A percentile compares a stretch with the other conserved stretches of the same genome.
Evolutionary conservation across 2,329 filamentous ascomycete genomes (phyloP).

Genomic region (Madurella mycetomatis): DNA sequence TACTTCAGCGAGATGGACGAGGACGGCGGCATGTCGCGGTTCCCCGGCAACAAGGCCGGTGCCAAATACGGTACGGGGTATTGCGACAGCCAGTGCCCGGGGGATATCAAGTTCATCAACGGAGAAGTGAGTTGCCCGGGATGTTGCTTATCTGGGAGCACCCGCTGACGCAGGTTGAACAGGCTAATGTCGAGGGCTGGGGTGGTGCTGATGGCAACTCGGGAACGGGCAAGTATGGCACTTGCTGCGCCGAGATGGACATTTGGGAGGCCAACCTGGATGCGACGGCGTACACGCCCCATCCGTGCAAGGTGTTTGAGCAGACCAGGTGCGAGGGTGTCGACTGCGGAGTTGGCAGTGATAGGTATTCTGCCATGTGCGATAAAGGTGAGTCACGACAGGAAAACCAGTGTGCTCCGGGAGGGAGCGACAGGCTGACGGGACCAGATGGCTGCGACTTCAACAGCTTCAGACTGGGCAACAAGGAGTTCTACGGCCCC

Average conservation of each 20-base stretch:
- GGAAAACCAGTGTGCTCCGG: neutral
- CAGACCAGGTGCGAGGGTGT: conserved; percentile 42
- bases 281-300: conserved; percentile 54
- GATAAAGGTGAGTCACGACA: conserved; percentile 39
- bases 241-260: conserved; percentile 58
- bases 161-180: neutral
- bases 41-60: conserved; percentile 42
- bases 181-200: conserved; percentile 48
- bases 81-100: conserved; percentile 48
- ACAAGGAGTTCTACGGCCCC: conserved; percentile 51
- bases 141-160: too few species aligned
- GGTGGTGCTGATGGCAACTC: conserved; percentile 47
- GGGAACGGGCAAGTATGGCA: conserved; percentile 46
- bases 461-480: conserved; percentile 57
- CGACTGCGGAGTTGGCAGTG: conserved; percentile 40
- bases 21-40: conserved; percentile 48
- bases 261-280: conserved; percentile 61
- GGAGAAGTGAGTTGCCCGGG: conserved; percentile 34
- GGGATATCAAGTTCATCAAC: conserved; percentile 50
- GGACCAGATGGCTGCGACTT: conserved; percentile 53
- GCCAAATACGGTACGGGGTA: conserved; percentile 56
- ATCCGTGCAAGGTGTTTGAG: conserved; percentile 47
- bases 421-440: neutral
- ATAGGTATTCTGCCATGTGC: conserved; percentile 51
- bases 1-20: conserved; percentile 55